These are phyloP conservation scores for Casuarina glauca DNA, from an alignment of 306 rosid species.

Conservation along the genomic window DNA sequence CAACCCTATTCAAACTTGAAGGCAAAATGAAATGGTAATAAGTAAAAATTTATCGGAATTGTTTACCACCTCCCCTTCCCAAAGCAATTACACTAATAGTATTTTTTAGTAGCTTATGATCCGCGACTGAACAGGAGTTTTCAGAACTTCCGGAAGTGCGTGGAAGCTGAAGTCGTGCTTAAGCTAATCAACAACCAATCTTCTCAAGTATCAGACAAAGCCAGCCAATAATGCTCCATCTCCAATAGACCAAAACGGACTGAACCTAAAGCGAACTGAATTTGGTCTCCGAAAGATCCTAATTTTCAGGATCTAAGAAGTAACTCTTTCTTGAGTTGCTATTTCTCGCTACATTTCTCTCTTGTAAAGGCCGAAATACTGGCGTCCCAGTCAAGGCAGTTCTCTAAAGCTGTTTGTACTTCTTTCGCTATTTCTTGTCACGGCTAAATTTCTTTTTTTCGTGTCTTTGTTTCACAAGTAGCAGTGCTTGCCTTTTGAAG, in stretches of 20 bases:
- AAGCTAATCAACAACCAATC: constrained; percentile 36
- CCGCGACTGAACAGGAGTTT: constrained; percentile 8
- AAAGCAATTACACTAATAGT: no score
- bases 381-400: constrained; percentile 26
- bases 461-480: constrained; percentile 37
- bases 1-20: no score
- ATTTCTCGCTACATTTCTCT: constrained; percentile 8
- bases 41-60: no score
- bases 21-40: no score
- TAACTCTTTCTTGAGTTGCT: constrained; percentile 38
- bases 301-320: constrained; percentile 50
- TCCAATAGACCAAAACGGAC: constrained; percentile 5
- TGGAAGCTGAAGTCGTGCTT: constrained; percentile 23
- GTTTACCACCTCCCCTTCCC: no score
- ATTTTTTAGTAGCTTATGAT: no score
- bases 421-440: background rate
- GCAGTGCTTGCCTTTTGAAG: constrained; percentile 32
- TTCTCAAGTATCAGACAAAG: constrained; percentile 5
- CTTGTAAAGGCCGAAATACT: constrained; percentile 17
- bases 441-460: constrained; percentile 15
- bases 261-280: constrained; percentile 27
- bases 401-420: constrained; percentile 32
- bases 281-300: constrained; percentile 34
- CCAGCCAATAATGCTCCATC: background rate
- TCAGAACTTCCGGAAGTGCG: background rate